A percentile compares a stretch with the other conserved stretches of the same genome.
These are phyloP conservation scores for Eucalyptus cloeziana DNA, from an alignment of 345 rosid genomes.

Conservation along the genomic window DNA sequence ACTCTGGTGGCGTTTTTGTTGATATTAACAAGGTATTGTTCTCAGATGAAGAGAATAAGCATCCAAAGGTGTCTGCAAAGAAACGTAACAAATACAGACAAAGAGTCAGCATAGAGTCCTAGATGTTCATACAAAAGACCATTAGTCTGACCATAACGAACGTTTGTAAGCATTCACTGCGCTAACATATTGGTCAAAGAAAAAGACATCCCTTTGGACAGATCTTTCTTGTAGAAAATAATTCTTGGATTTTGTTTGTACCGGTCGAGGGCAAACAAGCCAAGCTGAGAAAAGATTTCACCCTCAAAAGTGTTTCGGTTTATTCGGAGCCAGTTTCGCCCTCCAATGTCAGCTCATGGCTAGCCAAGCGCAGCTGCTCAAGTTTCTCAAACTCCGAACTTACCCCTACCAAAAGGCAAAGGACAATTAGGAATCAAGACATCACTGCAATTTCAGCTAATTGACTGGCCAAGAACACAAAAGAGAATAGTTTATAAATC, in stretches of 20 bases:
- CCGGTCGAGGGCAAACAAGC: not conserved
- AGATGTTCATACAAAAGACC: not conserved
- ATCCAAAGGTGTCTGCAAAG: not conserved
- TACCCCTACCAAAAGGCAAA: not conserved
- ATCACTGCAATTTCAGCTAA: not conserved
- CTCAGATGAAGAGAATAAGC: not conserved
- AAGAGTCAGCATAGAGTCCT: not conserved
- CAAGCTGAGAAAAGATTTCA: not conserved
- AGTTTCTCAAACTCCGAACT: not conserved
- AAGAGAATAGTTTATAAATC: not conserved
- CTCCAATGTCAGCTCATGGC: not conserved
- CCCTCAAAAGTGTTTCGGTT: not conserved
- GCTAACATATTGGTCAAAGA: not conserved
- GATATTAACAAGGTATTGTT: not conserved
- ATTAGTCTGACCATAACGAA: not conserved
- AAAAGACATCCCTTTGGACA: not conserved
- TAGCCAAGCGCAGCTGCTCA: not conserved
- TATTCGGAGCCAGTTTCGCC: not conserved
- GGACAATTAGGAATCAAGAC: not conserved
- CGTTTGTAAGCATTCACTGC: not conserved
- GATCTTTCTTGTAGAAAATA: not conserved
- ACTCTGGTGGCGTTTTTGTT: not conserved
- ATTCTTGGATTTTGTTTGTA: not conserved
- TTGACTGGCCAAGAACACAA: not conserved
- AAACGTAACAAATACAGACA: not conserved